Evolutionary conservation across 2,329 filamentous ascomycete species (phyloP).

Genomic region (Cylindrodendrum hubeiense): DNA sequence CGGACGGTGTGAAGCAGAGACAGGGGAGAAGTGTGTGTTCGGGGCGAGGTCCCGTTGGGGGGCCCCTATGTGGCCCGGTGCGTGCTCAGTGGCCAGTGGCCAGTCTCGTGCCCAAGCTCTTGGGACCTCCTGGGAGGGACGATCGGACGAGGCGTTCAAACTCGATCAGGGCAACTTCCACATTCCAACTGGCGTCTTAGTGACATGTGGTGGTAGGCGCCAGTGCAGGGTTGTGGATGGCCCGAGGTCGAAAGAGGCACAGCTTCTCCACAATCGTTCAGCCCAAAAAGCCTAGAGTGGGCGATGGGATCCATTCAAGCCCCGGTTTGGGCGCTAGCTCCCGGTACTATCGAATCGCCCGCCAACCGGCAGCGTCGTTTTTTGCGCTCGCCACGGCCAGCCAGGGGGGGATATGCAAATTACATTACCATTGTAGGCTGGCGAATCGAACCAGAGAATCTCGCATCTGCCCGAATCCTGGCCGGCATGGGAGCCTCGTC

Average conservation of each 20-base stretch:
- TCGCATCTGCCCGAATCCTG: neutral
- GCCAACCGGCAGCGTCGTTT: neutral
- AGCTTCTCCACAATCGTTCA: neutral
- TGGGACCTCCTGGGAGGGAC: neutral
- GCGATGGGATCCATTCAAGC: constrained; percentile 5
- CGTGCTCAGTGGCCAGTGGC: neutral
- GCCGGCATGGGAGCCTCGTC: neutral
- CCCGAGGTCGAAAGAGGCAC: constrained; percentile 16
- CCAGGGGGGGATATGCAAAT: constrained; percentile 8
- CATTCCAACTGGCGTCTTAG: constrained; percentile 14
- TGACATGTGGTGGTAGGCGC: neutral
- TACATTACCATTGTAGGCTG: neutral
- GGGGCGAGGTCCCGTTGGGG: neutral
- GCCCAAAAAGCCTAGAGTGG: constrained; percentile 3
- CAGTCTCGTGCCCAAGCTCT: neutral
- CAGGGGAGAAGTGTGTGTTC: neutral
- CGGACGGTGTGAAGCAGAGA: neutral
- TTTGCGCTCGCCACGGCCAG: constrained; percentile 5
- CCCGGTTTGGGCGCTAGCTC: constrained; percentile 28
- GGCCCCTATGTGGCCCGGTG: neutral
- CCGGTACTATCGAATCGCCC: constrained; percentile 36
- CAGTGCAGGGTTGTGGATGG: neutral
- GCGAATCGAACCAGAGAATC: neutral
- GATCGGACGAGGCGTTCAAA: neutral
- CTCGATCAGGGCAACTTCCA: constrained; percentile 18